A percentile compares a stretch with the other conserved stretches of the same genome.
These are phyloP conservation scores for Cucurbita ficifolia DNA, from an alignment of 306 rosid genomes.

Conservation along the genomic window DNA sequence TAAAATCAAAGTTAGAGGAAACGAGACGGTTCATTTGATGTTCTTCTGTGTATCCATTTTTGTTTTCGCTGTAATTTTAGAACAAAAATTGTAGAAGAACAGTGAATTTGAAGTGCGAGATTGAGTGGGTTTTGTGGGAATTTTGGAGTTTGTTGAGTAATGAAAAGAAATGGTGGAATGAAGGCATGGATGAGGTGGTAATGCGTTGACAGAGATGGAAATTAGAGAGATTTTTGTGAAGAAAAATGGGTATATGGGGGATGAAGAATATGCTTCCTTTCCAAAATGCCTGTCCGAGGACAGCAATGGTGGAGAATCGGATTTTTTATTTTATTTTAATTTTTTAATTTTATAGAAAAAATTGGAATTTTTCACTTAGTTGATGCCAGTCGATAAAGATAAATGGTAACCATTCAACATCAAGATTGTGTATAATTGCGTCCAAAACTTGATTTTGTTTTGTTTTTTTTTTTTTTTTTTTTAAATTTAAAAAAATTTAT, in stretches of 20 bases:
- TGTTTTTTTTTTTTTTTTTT: neutral
- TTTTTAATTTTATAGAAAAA: neutral
- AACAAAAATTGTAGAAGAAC: neutral
- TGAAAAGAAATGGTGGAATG: neutral
- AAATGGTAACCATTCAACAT: neutral
- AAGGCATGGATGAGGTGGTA: neutral
- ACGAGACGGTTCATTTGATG: neutral
- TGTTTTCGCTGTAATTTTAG: neutral
- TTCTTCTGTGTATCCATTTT: neutral
- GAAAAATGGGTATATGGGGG: neutral
- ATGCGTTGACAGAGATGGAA: conserved; percentile 1
- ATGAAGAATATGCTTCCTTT: neutral
- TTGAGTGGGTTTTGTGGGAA: neutral
- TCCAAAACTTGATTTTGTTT: neutral
- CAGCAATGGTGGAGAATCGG: conserved; percentile 6
- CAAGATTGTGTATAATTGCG: neutral
- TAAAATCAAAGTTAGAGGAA: neutral
- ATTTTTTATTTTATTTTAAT: neutral
- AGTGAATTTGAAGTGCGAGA: neutral
- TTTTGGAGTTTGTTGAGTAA: neutral
- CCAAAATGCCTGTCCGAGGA: neutral
- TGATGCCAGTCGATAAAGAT: neutral
- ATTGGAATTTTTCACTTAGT: neutral
- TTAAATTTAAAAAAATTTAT: too few species aligned
- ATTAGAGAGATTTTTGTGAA: neutral